Evolutionary conservation across 495 filamentous ascomycete genomes (phyloP), one percentile per base, ranked within the genome.

Genomic region (Talaromyces nanjingensis): DNA sequence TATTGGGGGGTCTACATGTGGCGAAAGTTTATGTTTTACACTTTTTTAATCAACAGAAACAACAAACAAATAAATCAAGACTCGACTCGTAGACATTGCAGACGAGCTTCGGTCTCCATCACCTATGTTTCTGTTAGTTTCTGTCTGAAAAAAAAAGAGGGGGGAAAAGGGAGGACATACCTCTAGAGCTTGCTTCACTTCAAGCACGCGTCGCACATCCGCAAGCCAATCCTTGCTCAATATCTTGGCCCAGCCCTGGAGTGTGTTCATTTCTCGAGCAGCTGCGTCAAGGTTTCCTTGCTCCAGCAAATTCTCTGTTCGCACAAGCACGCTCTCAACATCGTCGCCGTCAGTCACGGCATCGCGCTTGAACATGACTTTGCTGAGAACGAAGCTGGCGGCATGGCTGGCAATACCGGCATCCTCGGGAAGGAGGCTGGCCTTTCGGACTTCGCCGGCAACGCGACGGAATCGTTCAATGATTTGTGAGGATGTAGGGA

Each of bases 401-500:
- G 93, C 91, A 73, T 98, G 94, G 70, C 89, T 92, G 14, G 94
- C 93, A 22, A 97, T 90, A 64, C 94, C 94, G 3, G 96, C 94
- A 67, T 96, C 87, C 59, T 96, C 92, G 20, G 94, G 94, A 14
- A 98, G 80, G 22, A 98, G 81, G 54, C 88, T 87, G 22, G 94
- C 93, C 81, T 98, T 98, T 67, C 96, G 86, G 20, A 98, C 94
- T 78, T 98, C 96, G 63, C 80, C 78, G 9, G 93, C 90, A n/a
- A 98, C 93, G 39, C 91, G 88, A 52, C 94, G 89, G 87, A 98
- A 98, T 60, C 93, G 89, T 74, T 97, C 94, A 63, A 98, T 87
- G 20, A 98, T 87, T 73, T 93, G 88, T 5, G 90, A 78, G 0
- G 87, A 77, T 2, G 90, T 92, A 25, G 92, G 86, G 63, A 98